Evolutionary conservation across 192 early-diverging fungal species (phyloP), one percentile per base, ranked within the genome.

Genomic region (Coemansia sp.): DNA sequence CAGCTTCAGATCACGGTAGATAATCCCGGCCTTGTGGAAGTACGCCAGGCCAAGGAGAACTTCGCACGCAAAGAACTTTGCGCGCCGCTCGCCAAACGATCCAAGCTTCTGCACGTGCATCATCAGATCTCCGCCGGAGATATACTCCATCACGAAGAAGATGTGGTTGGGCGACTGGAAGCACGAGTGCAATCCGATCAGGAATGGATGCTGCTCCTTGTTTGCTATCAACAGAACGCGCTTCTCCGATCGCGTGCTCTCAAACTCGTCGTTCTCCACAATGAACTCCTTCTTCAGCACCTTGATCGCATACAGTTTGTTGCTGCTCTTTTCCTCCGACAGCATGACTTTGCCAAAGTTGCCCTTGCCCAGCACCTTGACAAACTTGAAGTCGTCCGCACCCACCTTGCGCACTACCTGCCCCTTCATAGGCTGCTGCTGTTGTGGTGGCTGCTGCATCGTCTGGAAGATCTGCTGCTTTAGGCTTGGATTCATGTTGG

Each of bases 271-370:
- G 81, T 98, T 95, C 74, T 99, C 95, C 63, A 97, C 91, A 56
- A 99, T 97, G 73, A 95, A 97, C 72, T 95, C 90, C 80, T 99
- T 99, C 82, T 98, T 98, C 41, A 99, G 78, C 6, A 99, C 96
- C 76, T 99, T 99, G 84, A 99, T 97, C 7, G 95, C 97, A 78
- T 94, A 97, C 13, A 95, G 85, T 37, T 90, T 87, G 68, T 89
- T 87, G 46, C 87, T 86, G 58, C 83, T 56, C 73, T 93, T 93
- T 68, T 99, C 95, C 77, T 97, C 94, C 5, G 95, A 94, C 60
- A 99, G 86, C 92, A 99, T 96, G 19, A 99, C 96, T 85, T 99
- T 99, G 74, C 97, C 97, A 88, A 97, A 99, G 84, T 97, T 98
- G 58, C 97, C 97, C 77, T 96, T 97, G 65, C 97, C 97, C 12